These are phyloP conservation scores for Paraleonurus japonicus DNA, from an alignment of 257 asterid species.

Conservation along the genomic window DNA sequence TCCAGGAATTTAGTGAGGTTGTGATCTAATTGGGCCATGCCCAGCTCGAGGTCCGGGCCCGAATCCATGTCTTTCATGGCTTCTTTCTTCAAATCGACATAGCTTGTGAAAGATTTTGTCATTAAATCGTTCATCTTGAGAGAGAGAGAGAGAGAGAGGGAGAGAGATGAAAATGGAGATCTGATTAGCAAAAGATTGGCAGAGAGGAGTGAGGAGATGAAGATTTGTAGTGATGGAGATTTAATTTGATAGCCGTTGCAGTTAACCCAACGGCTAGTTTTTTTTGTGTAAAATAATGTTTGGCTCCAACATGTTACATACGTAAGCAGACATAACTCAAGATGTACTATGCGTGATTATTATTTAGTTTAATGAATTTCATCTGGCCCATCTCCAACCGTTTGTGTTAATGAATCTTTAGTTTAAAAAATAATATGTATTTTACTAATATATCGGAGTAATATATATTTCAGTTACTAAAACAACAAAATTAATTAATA, in stretches of 20 bases:
- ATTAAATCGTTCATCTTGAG: constrained; percentile 81
- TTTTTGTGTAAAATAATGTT: constrained; percentile 23
- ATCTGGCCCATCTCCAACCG: too few relatives aligned
- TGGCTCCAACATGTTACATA: neutral
- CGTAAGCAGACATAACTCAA: neutral
- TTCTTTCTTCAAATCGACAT: constrained; percentile 78
- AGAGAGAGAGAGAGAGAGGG: neutral
- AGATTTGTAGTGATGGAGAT: neutral
- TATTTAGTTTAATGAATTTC: too few relatives aligned
- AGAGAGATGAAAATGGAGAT: neutral
- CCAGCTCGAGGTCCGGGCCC: constrained; percentile 67
- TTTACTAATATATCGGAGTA: too few relatives aligned
- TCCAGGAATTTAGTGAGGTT: constrained; percentile 66
- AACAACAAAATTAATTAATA: too few relatives aligned
- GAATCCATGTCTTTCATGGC: constrained; percentile 67
- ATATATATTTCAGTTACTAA: too few relatives aligned
- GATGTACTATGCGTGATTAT: neutral
- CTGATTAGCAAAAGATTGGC: neutral
- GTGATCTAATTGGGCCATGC: constrained; percentile 48
- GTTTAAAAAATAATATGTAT: too few relatives aligned
- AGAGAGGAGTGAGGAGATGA: neutral
- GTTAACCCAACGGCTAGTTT: constrained; percentile 50
- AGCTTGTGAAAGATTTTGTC: constrained; percentile 95
- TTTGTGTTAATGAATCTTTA: too few relatives aligned
- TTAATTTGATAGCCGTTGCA: constrained; percentile 7